These are phyloP conservation scores for Hericium erinaceus DNA, from an alignment of 768 basidiomycete species.

Conservation along the genomic window DNA sequence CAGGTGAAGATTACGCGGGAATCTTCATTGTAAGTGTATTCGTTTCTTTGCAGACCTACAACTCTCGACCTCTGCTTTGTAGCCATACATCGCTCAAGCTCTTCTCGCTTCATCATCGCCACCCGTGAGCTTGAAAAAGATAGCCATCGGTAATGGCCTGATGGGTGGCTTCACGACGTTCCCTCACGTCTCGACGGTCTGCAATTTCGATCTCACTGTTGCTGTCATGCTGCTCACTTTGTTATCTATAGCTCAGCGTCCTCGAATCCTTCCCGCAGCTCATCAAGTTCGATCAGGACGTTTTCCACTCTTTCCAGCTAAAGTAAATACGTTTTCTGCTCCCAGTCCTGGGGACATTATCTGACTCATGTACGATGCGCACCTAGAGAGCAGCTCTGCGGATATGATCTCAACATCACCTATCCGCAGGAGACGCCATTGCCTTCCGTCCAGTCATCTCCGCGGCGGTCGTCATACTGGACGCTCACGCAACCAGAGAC, in stretches of 20 bases:
- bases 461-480: slow-evolving; percentile 6
- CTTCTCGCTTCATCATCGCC: slow-evolving; percentile 56
- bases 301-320: slow-evolving; percentile 58
- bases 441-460: slow-evolving; percentile 23
- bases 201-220: slow-evolving; percentile 6
- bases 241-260: slow-evolving; percentile 35
- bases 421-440: slow-evolving; percentile 55
- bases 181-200: slow-evolving; percentile 46
- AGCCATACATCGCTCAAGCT: slow-evolving; percentile 72
- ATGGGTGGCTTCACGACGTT: slow-evolving; percentile 44
- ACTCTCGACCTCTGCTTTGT: neutral
- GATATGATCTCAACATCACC: slow-evolving; percentile 55
- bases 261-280: slow-evolving; percentile 70
- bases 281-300: slow-evolving; percentile 60
- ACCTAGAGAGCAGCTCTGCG: slow-evolving; percentile 48
- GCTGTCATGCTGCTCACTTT: neutral
- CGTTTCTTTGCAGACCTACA: no score
- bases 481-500: slow-evolving; percentile 18
- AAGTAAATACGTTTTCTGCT: slow-evolving; percentile 37
- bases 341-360: no score
- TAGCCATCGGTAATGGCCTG: slow-evolving; percentile 64
- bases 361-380: neutral
- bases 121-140: slow-evolving; percentile 57
- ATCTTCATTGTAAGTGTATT: slow-evolving; percentile 47
- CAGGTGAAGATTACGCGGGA: slow-evolving; percentile 72